Conservation (phyloP, 768 basidiomycete species). For the Obba rivulosa region DNA sequence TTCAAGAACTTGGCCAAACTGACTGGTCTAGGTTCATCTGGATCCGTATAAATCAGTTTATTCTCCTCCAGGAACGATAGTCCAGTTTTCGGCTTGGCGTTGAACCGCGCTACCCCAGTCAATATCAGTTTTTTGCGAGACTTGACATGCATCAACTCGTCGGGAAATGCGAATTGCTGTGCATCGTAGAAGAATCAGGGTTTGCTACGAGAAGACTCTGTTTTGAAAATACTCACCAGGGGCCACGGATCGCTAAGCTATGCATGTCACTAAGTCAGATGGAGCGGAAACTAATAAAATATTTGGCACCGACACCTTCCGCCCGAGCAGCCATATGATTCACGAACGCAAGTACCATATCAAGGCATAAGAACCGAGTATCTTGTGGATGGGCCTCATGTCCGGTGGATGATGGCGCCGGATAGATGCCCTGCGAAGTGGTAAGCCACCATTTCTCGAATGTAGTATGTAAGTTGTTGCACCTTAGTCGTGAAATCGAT, state of each 20-base stretch:
- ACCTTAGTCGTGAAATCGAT: conserved; percentile 88
- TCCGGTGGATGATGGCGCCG: conserved; percentile 51
- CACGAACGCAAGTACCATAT: conserved; percentile 81
- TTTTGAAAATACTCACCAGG: conserved; percentile 35
- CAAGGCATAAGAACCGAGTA: conserved; percentile 83
- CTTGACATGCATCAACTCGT: conserved; percentile 61
- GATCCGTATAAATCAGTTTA: conserved; percentile 73
- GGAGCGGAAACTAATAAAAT: conserved; percentile 1
- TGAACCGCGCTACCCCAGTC: conserved; percentile 82
- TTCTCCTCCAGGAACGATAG: conserved; percentile 90
- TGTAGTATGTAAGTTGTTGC: neutral
- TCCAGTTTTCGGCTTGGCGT: conserved; percentile 87
- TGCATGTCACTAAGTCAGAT: conserved; percentile 4
- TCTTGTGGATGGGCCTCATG: conserved; percentile 65
- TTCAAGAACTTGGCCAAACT: conserved; percentile 87
- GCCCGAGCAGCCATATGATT: conserved; percentile 79
- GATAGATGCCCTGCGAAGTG: conserved; percentile 67
- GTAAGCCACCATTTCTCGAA: neutral
- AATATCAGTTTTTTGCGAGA: conserved; percentile 83
- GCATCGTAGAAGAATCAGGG: neutral
- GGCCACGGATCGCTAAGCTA: conserved; percentile 53
- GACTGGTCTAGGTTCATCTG: conserved; percentile 43
- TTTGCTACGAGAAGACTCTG: neutral
- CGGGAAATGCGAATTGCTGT: conserved; percentile 52
- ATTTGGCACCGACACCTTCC: conserved; percentile 35